Percentiles rank a stretch among this genome's conserved stretches.
These are phyloP conservation scores for Monilinia laxa DNA, from an alignment of 2,329 filamentous ascomycete genomes.

Conservation along the genomic window DNA sequence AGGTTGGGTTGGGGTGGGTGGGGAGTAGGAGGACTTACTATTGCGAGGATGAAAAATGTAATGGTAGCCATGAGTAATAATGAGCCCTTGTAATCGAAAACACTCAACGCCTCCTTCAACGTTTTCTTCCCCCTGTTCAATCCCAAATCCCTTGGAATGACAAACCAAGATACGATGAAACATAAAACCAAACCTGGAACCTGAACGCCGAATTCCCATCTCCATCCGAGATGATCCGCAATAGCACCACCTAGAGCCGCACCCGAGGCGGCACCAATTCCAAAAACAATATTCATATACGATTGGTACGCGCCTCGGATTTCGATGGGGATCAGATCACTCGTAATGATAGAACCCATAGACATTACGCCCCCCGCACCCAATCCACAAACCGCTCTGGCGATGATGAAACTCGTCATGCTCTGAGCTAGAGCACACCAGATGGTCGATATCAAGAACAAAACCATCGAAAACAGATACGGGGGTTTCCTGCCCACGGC, in stretches of 20 bases:
- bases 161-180: conserved; percentile 47
- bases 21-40: conserved; percentile 45
- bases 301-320: conserved; percentile 66
- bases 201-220: conserved; percentile 69
- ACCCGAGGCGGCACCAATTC: conserved; percentile 57
- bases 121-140: conserved; percentile 47
- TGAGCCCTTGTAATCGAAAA: conserved; percentile 59
- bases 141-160: conserved; percentile 55
- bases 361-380: conserved; percentile 71
- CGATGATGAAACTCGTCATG: conserved; percentile 69
- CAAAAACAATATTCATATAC: conserved; percentile 65
- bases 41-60: conserved; percentile 56
- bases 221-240: conserved; percentile 69
- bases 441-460: conserved; percentile 64
- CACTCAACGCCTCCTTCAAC: conserved; percentile 50
- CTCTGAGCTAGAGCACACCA: conserved; percentile 68
- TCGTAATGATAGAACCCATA: conserved; percentile 68
- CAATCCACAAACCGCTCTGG: conserved; percentile 68
- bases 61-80: conserved; percentile 52
- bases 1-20: too few species aligned
- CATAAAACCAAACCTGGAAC: conserved; percentile 52
- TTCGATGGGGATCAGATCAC: conserved; percentile 72
- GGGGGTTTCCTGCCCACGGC: conserved; percentile 66
- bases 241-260: conserved; percentile 69
- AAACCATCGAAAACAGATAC: conserved; percentile 61